Base-by-base conservation (phyloP, 495 filamentous ascomycete species). In the Margaritispora aquatica region DNA sequence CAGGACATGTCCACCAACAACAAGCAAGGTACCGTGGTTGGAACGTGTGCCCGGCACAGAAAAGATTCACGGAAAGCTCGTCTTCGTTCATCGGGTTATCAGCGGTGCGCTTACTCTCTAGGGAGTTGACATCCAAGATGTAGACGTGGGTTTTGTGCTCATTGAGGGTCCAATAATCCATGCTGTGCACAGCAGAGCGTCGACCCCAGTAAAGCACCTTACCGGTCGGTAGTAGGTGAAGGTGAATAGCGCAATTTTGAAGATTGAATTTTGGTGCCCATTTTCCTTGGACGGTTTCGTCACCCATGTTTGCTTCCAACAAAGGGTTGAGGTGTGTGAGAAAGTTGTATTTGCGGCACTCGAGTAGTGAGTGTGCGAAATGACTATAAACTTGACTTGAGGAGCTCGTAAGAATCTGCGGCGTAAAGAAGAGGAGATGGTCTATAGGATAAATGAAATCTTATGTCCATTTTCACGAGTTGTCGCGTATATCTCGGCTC, bases 151-250 rank as follows among this genome's bases (percentile, higher is more conserved):
- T 54, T 54, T 54, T 27, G 29, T 54, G 51, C 51, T 54, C 51
- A 54, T 54, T 29, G 51, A 54, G 51, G 3, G 51, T 31, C 51
- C 19, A 15, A 54, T 31, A 54, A 5, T 34, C 19, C 24, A 29
- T 54, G 51, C 34, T 54, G 2, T 51, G 19, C 20, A 22, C 20
- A 24, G 48, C 53, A 38, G 53, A 23, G 53, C 53, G 53, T 44
- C 53, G 53, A 55, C 53, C 53, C 53, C 53, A 55, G 46, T 55
- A 55, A 31, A 55, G 53, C 23, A 55, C 53, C 17, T 55, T 46
- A 46, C 53, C 53, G 26, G 27, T 55, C 24, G 53, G 53, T 44
- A 55, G 53, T 24, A 55, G 53, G 53, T 44, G 27, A 44, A 55
- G 29, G 34, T 55, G 53, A 55, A 55, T 55, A 31, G 29, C 53